Evolutionary conservation across 2,329 filamentous ascomycete genomes (phyloP), one percentile per base, ranked within the genome.

Genomic region (Sporothrix pseudoabietina): DNA sequence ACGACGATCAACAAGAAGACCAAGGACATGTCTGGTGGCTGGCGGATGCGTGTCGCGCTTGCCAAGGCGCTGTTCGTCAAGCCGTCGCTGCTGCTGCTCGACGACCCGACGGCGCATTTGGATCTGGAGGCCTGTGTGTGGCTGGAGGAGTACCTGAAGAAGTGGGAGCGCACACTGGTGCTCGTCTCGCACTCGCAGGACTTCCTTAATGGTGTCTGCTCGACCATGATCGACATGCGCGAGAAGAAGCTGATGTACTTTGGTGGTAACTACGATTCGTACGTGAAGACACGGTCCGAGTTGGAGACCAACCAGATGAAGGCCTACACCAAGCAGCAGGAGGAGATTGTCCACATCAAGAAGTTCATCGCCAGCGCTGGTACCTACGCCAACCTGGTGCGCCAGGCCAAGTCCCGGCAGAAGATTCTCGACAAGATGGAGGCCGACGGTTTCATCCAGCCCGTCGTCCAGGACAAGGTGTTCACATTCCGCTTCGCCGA

Each of bases 401-500:
- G 93, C 83, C 96, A 99, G 85, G 97, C 97, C 84, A 99, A 99
- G 88, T 98, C 96, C 59, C 91, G 96, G 77, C 96, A 99, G 85
- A 99, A 99, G 93, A 98, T 98, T 83, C 88, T 98, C 78, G 96
- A 99, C 89, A 99, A 99, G 91, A 99, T 99, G 96, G 95, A 98
- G 88, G 96, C 97, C 78, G 96, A 99, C 80, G 96, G 96, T 78
- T 96, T 98, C 84, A 98, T 99, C 81, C 92, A 99, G 84, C 93
- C 94, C 73, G 94, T 99, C 76, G 84, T 87, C 72, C 84, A 89
- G 76, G 96, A 99, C 84, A 89, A 90, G 75, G 92, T 97, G 80
- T 99, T 99, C 86, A 95, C 91, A 74, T 99, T 99, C 91, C 91
- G 95, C 80, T 99, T 99, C 83, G 96, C 96, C 78, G 94, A 98